Base-by-base conservation (phyloP, 805 yeast species). In the Yamadazyma takamatsuzukensis region DNA sequence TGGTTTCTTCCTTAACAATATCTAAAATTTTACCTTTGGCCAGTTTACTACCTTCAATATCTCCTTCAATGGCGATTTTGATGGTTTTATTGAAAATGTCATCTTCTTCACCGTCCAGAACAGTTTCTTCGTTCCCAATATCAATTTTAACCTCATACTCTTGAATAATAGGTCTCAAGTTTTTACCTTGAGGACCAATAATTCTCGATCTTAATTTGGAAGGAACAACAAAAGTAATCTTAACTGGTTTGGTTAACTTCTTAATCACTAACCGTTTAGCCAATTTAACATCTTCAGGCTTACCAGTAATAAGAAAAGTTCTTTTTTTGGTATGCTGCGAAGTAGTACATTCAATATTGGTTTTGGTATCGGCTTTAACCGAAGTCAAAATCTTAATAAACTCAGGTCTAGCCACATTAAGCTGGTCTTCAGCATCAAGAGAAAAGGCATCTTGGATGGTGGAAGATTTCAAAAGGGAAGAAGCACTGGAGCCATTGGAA, bases 161-260 rank as follows among this genome's bases (percentile, higher is more conserved):
- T 33, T 73, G 82, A 30, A 83, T 70, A 43, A 89, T 84, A 37
- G 93, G 89, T 56, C 78, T 84, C 59, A 89, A 75, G 40, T 71
- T 81, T 47, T 72, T 74, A 54, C 97, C 97, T 54, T 81, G 84
- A 27, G 89, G 72, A 38, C 97, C 97, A 60, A 89, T 89, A 37
- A 89, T 76, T 30, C 76, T 73, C 6, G 94, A 73, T 59, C 93
- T 76, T 37, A 85, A 71, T 45, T 74, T 76, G 10, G 89, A 74
- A 19, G 97, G 97, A 33, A 89, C 75, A 18, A 70, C 54, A 52
- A 89, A 74, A 18, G 67, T 59, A 29, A 76, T 61, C 5, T 61
- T 63, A 36, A 82, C 76, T 34, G 94, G 94, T 55, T 80, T 82
- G 23, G 94, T 80, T 53, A 90, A 70, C 46, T 76, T 81, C 51